These are phyloP conservation scores for Gamsiella multidivaricata DNA, from an alignment of 192 early-diverging fungal species.

Conservation along the genomic window DNA sequence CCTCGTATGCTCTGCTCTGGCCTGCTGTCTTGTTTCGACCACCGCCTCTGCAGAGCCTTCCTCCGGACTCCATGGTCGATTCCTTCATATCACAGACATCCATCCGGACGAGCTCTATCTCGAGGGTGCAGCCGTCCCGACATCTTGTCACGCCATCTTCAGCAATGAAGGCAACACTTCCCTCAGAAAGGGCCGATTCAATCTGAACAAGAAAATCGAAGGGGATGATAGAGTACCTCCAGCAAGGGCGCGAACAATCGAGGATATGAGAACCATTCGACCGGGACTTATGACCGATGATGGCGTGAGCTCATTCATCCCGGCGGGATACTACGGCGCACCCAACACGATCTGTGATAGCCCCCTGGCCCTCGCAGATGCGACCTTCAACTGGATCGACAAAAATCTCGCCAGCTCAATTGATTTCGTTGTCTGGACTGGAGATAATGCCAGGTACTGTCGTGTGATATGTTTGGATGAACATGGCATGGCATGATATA, in stretches of 20 bases:
- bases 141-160: slow-evolving; percentile 65
- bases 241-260: not conserved
- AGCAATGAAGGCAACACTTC: not conserved
- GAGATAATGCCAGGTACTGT: slow-evolving; percentile 70
- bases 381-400: slow-evolving; percentile 65
- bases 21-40: slow-evolving; percentile 2
- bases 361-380: slow-evolving; percentile 64
- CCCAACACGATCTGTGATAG: slow-evolving; percentile 71
- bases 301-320: slow-evolving; percentile 1
- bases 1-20: slow-evolving; percentile 11
- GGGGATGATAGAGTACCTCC: not conserved
- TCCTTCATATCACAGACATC: slow-evolving; percentile 79
- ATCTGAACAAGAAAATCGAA: too few relatives aligned
- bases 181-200: not conserved
- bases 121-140: slow-evolving; percentile 60
- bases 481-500: not conserved
- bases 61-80: slow-evolving; percentile 53
- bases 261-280: not conserved
- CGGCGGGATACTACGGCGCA: slow-evolving; percentile 65
- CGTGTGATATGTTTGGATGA: not conserved
- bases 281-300: slow-evolving; percentile 9
- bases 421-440: slow-evolving; percentile 81
- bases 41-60: not conserved
- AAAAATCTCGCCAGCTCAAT: slow-evolving; percentile 51
- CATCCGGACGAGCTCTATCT: slow-evolving; percentile 67